phyloP scores from a whole-genome alignment of 192 early-diverging fungal genomes.

The Coemansia nantahalensis region DNA sequence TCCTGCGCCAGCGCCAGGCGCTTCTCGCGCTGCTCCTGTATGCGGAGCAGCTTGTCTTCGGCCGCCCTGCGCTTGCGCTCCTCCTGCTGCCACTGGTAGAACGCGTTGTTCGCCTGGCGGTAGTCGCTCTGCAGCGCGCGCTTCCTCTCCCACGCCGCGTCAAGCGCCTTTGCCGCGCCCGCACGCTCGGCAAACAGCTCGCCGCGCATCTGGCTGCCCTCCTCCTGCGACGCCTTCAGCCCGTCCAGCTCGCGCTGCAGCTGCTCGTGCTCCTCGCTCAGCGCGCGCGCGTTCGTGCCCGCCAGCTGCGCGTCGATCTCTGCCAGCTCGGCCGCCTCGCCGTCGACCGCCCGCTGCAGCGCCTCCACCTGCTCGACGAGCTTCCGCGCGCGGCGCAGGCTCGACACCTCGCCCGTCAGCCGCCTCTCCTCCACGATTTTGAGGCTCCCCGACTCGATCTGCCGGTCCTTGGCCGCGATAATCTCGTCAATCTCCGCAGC shows the following conservation, averaged over 20 bases:
- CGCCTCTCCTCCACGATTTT: slow-evolving; percentile 87
- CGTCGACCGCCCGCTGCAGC: slow-evolving; percentile 75
- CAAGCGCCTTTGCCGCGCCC: slow-evolving; percentile 65
- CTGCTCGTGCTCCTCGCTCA: slow-evolving; percentile 66
- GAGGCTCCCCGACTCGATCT: slow-evolving; percentile 72
- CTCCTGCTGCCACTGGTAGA: slow-evolving; percentile 67
- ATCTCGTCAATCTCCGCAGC: slow-evolving; percentile 74
- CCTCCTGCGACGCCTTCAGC: slow-evolving; percentile 61
- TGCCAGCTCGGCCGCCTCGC: slow-evolving; percentile 63
- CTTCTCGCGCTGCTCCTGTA: slow-evolving; percentile 65
- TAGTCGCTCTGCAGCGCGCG: slow-evolving; percentile 67
- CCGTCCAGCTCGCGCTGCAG: slow-evolving; percentile 70
- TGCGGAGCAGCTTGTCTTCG: slow-evolving; percentile 65
- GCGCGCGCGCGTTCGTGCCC: slow-evolving; percentile 58
- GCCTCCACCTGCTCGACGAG: slow-evolving; percentile 76
- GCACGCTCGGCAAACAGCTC: slow-evolving; percentile 71
- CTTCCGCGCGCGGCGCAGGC: slow-evolving; percentile 37
- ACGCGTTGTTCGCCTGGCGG: slow-evolving; percentile 73
- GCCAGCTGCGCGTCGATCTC: slow-evolving; percentile 57
- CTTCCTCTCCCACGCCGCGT: slow-evolving; percentile 65
- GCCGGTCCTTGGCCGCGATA: slow-evolving; percentile 70
- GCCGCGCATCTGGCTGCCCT: slow-evolving; percentile 62
- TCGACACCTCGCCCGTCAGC: slow-evolving; percentile 31
- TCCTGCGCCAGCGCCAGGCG: slow-evolving; percentile 66
- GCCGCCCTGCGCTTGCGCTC: slow-evolving; percentile 60